A percentile compares a stretch with the other conserved stretches of the same genome.
phyloP scores from a whole-genome alignment of 2,329 filamentous ascomycete species.

The Colletotrichum sojae region DNA sequence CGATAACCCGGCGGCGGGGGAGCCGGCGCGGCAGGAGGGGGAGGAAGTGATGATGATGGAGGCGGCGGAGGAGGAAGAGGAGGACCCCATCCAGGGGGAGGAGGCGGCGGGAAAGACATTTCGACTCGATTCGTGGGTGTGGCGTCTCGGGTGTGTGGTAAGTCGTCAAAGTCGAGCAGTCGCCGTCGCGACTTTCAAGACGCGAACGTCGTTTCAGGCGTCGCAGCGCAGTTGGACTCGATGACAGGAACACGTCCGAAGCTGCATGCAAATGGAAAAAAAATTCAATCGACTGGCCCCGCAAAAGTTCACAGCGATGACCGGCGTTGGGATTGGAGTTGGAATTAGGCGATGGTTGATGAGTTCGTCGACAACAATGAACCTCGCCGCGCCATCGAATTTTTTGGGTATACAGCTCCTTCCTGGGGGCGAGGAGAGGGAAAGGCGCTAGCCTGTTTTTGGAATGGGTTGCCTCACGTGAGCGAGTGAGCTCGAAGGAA shows the following conservation, averaged over 20 bases:
- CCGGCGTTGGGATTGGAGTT: constrained; percentile 30
- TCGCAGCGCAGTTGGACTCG: constrained; percentile 37
- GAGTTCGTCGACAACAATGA: constrained; percentile 32
- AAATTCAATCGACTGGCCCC: constrained; percentile 33
- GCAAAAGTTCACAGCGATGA: constrained; percentile 44
- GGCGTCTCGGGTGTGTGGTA: constrained; percentile 26
- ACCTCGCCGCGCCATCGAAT: constrained; percentile 38
- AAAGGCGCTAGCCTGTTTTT: constrained; percentile 22
- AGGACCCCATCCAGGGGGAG: constrained; percentile 70
- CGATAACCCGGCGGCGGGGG: constrained; percentile 90
- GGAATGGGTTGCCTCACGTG: constrained; percentile 4
- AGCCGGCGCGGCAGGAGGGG: constrained; percentile 70
- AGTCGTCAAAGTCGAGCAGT: constrained; percentile 38
- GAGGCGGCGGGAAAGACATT: constrained; percentile 71
- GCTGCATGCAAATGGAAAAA: constrained; percentile 23
- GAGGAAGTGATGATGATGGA: constrained; percentile 69
- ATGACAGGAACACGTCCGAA: constrained; percentile 20
- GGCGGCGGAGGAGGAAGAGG: constrained; percentile 66
- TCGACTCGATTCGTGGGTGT: constrained; percentile 41
- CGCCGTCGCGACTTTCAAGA: constrained; percentile 41
- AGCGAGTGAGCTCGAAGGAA: constrained; percentile 14
- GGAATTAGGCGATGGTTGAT: constrained; percentile 33
- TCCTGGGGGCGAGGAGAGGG: neutral
- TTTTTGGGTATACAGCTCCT: constrained; percentile 39
- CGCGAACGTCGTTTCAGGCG: constrained; percentile 30